Base-by-base conservation (phyloP, 148 eudicot genomes). In the Beta vulgaris region DNA sequence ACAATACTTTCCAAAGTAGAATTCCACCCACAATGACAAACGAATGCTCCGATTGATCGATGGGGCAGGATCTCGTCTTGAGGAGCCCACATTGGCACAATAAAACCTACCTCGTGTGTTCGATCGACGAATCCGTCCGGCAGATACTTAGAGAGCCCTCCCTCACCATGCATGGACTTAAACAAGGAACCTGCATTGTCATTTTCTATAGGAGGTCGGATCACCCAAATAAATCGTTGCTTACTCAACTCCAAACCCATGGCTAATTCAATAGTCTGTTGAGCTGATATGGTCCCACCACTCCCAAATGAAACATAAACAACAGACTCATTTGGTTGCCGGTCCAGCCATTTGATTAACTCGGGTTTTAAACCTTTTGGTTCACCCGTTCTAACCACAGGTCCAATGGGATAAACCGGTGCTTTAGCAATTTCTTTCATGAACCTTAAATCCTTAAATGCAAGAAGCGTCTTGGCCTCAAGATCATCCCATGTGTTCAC, bases 21-120 rank as follows among this genome's bases (percentile, higher is more conserved):
- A 58, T 83, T 83, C 88, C 88, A 83, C 2, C 88, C 88, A 54
- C 88, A 80, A 54, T 85, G 88, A 55, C 81, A 58, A 13, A 85
- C 18, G 39, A 85, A 85, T 10, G 74, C 88, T 2, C 88, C 88
- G 0, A 80, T 69, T 23, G 88, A 76, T 29, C 62, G 58, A 32
- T 85, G 88, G 5, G 77, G 49, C 13, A 85, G 72, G 40, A 85
- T 76, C 21, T 65, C 74, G 71, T 75, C 79, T 28, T 85, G 88
- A 28, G 80, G 76, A 13, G 78, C 84, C 82, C 80, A 80, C 21
- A 49, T 51, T 6, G 84, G 83, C 53, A 85, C 84, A 3, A 85
- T 55, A 3, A 80, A 40, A 18, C 86, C 88, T 15, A 12, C 10
- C 1, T 59, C 71, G 4, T 32, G 74, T 40, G 84, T 83, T 59